Evolutionary conservation across 208 protist genomes (phyloP).

Genomic region (Wallacemonas sp.): DNA sequence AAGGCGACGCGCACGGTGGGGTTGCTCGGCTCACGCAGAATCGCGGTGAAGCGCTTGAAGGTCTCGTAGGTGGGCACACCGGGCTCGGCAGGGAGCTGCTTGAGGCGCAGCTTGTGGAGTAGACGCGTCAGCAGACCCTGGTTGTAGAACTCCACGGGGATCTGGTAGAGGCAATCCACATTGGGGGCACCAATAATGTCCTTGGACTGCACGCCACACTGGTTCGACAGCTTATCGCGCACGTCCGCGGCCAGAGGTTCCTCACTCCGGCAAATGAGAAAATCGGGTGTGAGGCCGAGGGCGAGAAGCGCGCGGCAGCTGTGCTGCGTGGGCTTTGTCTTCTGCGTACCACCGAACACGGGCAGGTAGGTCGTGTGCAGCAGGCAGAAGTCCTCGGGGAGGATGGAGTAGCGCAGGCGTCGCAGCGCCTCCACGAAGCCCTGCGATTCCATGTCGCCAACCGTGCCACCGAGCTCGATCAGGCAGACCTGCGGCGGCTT

Average conservation of each 20-base stretch:
- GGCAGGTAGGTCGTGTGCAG: constrained; percentile 91
- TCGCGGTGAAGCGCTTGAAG: constrained; percentile 67
- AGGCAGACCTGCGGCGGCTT: constrained; percentile 94
- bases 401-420: constrained; percentile 80
- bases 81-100: constrained; percentile 24
- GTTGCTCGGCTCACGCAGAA: constrained; percentile 74
- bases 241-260: constrained; percentile 76
- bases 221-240: constrained; percentile 94
- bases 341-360: constrained; percentile 96
- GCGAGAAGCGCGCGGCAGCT: constrained; percentile 94
- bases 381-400: constrained; percentile 83
- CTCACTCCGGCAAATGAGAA: constrained; percentile 97
- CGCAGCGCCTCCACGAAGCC: constrained; percentile 98
- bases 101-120: constrained; percentile 76
- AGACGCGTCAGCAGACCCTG: constrained; percentile 85
- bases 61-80: constrained; percentile 78
- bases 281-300: constrained; percentile 97
- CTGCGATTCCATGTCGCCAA: constrained; percentile 99
- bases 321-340: constrained; percentile 99
- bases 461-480: constrained; percentile 97
- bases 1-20: constrained; percentile 94
- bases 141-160: constrained; percentile 92
- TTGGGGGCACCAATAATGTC: constrained; percentile 97
- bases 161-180: constrained; percentile 95
- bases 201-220: constrained; percentile 95